A percentile compares a stretch with the other conserved stretches of the same genome.
Conservation (phyloP, 2,329 filamentous ascomycete genomes). For the Lachnellula cervina region DNA sequence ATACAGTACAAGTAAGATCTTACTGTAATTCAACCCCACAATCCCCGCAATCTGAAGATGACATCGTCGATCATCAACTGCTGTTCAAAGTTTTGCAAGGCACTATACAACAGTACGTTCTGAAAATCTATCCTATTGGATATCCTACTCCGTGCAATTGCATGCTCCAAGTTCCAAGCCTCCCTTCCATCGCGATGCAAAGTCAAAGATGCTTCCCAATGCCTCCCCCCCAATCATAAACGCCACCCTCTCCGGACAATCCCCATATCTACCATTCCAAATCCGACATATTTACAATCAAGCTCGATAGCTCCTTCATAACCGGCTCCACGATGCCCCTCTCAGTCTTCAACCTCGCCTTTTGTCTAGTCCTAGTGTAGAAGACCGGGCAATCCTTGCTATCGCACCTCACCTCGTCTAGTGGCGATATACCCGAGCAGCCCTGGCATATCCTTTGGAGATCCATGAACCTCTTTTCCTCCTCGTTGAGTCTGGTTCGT, state of each 20-base stretch:
- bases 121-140: not conserved
- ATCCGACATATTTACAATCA: slow-evolving; percentile 18
- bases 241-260: not conserved
- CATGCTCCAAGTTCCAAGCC: not conserved
- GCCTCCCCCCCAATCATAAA: not conserved
- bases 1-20: too few species aligned
- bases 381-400: slow-evolving; percentile 92
- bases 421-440: slow-evolving; percentile 68
- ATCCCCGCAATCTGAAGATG: not conserved
- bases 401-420: slow-evolving; percentile 80
- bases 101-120: too few species aligned
- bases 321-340: slow-evolving; percentile 37
- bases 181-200: slow-evolving; percentile 2
- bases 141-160: not conserved
- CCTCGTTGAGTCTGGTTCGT: slow-evolving; percentile 53
- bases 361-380: slow-evolving; percentile 68
- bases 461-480: slow-evolving; percentile 60
- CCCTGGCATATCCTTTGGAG: slow-evolving; percentile 70
- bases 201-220: not conserved
- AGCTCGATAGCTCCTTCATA: slow-evolving; percentile 36
- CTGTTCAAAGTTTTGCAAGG: not conserved
- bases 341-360: slow-evolving; percentile 39
- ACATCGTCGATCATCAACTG: not conserved
- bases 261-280: slow-evolving; percentile 27
- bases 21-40: not conserved